These are phyloP conservation scores for Escovopsis weberi DNA, from an alignment of 2,329 filamentous ascomycete species.

Conservation along the genomic window DNA sequence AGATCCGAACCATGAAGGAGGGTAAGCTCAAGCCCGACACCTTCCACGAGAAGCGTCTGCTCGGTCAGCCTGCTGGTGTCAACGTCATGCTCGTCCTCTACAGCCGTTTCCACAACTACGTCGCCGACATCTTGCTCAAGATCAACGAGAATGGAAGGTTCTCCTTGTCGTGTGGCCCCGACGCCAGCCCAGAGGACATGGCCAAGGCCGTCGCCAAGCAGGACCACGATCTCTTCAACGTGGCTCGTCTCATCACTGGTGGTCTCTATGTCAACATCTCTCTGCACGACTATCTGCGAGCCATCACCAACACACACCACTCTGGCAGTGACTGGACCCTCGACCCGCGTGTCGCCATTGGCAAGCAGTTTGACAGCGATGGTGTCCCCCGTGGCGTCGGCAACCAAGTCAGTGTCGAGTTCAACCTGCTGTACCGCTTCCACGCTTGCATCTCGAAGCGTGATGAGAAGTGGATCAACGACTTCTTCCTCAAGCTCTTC, in stretches of 20 bases:
- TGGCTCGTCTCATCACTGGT: slow-evolving; percentile 36
- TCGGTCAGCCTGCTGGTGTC: slow-evolving; percentile 56
- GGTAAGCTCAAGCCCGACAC: slow-evolving; percentile 60
- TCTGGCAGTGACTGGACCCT: slow-evolving; percentile 46
- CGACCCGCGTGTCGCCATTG: slow-evolving; percentile 46
- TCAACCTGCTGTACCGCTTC: slow-evolving; percentile 54
- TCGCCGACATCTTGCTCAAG: slow-evolving; percentile 42
- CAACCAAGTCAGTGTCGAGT: slow-evolving; percentile 54
- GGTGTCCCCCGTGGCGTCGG: slow-evolving; percentile 41
- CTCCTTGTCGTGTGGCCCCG: slow-evolving; percentile 21
- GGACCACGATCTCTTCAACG: slow-evolving; percentile 42
- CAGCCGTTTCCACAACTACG: slow-evolving; percentile 56
- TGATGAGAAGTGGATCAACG: slow-evolving; percentile 48
- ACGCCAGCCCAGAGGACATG: slow-evolving; percentile 15
- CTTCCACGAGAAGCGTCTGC: slow-evolving; percentile 49
- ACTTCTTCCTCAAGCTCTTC: slow-evolving; percentile 35
- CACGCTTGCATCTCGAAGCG: slow-evolving; percentile 45
- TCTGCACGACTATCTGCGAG: slow-evolving; percentile 44
- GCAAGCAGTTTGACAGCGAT: slow-evolving; percentile 28
- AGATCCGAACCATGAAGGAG: slow-evolving; percentile 46
- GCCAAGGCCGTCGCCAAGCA: slow-evolving; percentile 24
- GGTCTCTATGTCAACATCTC: slow-evolving; percentile 43
- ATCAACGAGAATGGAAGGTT: slow-evolving; percentile 57
- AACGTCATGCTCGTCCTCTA: slow-evolving; percentile 54
- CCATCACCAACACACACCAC: slow-evolving; percentile 45